Percentiles rank a stretch among this genome's conserved stretches.
These are phyloP conservation scores for Eimeria tenella DNA, from an alignment of 169 alveolate species.

Conservation along the genomic window DNA sequence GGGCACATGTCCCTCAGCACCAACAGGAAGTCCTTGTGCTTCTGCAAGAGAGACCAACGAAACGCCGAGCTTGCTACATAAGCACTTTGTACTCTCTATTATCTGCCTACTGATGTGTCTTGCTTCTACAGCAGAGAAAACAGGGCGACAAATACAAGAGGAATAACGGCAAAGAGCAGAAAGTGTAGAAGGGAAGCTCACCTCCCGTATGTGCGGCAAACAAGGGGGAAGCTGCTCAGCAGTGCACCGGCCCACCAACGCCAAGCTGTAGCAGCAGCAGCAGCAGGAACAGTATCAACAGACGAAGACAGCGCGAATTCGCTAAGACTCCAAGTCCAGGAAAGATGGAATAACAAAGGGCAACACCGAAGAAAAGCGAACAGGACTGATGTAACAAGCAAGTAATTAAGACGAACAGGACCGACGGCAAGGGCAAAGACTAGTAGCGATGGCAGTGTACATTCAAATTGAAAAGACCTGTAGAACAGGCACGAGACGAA, in stretches of 20 bases:
- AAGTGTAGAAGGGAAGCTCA: not conserved
- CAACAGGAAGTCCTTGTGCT: not conserved
- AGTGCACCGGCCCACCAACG: slow-evolving; percentile 31
- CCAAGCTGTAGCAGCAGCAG: slow-evolving; percentile 40
- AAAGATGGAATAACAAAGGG: not conserved
- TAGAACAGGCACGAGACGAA: not conserved
- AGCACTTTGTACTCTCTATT: not conserved
- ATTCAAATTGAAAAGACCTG: not conserved
- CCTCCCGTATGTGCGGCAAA: slow-evolving; percentile 43
- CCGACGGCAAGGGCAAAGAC: not conserved
- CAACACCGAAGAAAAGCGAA: not conserved
- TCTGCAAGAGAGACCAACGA: not conserved
- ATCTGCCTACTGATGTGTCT: no score
- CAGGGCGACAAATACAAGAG: not conserved
- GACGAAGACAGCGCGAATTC: not conserved
- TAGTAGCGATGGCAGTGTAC: not conserved
- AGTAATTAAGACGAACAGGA: not conserved
- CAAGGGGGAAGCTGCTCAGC: slow-evolving; percentile 33
- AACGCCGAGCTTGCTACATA: not conserved
- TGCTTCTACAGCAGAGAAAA: not conserved
- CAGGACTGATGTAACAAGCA: not conserved
- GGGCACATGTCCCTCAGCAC: not conserved
- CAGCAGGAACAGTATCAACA: not conserved
- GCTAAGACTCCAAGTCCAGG: not conserved
- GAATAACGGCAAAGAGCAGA: not conserved